phyloP scores from a whole-genome alignment of 2,329 filamentous ascomycete genomes.

The Aspergillus tamarii region DNA sequence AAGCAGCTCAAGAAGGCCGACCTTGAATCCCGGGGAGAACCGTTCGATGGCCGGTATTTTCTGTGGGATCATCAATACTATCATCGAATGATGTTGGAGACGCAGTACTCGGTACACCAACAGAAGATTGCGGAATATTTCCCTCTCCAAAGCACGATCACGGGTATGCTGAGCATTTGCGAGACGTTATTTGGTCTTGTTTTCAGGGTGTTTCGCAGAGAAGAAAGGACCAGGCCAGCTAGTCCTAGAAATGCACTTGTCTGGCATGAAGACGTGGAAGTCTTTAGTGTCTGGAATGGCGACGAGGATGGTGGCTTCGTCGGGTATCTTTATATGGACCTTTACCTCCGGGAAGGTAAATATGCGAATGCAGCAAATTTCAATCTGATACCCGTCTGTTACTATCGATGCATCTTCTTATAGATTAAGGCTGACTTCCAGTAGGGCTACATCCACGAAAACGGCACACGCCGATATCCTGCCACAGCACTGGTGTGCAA shows the following conservation, averaged over 20 bases:
- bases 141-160: accelerated
- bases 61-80: background rate
- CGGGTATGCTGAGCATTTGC: background rate
- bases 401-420: no score
- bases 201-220: background rate
- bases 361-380: background rate
- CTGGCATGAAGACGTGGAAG: background rate
- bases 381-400: background rate
- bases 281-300: background rate
- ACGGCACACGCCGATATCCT: background rate
- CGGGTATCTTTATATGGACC: background rate
- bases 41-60: background rate
- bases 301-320: background rate
- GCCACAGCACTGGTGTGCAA: background rate
- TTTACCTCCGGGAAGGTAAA: background rate
- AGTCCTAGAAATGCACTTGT: accelerated
- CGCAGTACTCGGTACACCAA: background rate
- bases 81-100: background rate
- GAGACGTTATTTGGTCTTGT: background rate
- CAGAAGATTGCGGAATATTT: background rate
- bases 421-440: background rate
- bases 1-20: background rate
- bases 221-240: accelerated
- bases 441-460: background rate
- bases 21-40: background rate